Evolutionary conservation across 2,329 filamentous ascomycete species (phyloP).

Genomic region (Trichoderma sp.): DNA sequence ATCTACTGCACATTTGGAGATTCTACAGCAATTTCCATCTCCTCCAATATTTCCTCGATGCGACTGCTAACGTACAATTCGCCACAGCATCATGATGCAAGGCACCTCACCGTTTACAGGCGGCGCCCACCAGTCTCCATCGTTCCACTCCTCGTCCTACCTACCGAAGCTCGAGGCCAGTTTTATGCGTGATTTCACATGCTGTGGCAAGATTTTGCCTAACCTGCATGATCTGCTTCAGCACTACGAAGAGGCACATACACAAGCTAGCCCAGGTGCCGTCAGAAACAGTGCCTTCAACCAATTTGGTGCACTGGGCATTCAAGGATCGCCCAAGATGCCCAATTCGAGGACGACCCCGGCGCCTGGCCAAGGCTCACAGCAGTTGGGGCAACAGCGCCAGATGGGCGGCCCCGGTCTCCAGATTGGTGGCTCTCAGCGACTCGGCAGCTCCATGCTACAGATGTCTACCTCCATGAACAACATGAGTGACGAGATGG

Average conservation of each 20-base stretch:
- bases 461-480: slow-evolving; percentile 45
- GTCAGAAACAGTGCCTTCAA: slow-evolving; percentile 41
- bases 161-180: slow-evolving; percentile 94
- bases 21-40: not conserved
- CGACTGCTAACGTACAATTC: not conserved
- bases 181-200: slow-evolving; percentile 96
- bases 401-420: slow-evolving; percentile 31
- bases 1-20: not conserved
- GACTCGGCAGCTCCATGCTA: slow-evolving; percentile 28
- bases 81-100: slow-evolving; percentile 81
- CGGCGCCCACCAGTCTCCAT: slow-evolving; percentile 76
- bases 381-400: slow-evolving; percentile 36
- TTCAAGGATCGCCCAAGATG: slow-evolving; percentile 34
- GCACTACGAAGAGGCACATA: slow-evolving; percentile 95
- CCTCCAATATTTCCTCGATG: not conserved
- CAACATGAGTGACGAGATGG: slow-evolving; percentile 62
- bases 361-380: slow-evolving; percentile 30
- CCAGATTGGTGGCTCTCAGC: slow-evolving; percentile 40
- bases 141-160: slow-evolving; percentile 94
- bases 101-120: slow-evolving; percentile 83
- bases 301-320: slow-evolving; percentile 38
- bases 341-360: slow-evolving; percentile 34
- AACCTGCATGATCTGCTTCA: slow-evolving; percentile 93
- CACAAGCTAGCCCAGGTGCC: slow-evolving; percentile 56
- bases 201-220: slow-evolving; percentile 84